Base-by-base conservation (phyloP, 495 filamentous ascomycete species). In the Letharia columbiana region DNA sequence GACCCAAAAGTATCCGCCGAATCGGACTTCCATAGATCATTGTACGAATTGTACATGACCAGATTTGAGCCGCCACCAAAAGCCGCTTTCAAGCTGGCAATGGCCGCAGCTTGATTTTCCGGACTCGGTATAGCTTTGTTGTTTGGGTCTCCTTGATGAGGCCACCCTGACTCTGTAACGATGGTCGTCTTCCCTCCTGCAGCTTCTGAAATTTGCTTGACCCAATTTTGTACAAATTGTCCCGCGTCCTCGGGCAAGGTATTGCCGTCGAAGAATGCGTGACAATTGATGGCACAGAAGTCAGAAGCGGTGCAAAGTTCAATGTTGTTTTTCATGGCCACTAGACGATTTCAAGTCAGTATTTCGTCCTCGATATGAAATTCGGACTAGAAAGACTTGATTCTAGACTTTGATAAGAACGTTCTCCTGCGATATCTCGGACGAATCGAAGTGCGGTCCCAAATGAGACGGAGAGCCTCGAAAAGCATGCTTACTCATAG, bases 151-250 rank as follows among this genome's bases (percentile, higher is more conserved):
- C 92, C 91, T 57, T 80, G 70, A 67, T 76, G 78, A 28, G 92
- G 92, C 91, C 91, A 96, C n/a, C 92, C 92, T 3, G 86, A 85
- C 76, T 96, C 92, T 6, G 86, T 90, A 58, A 89, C 84, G 33
- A 88, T 70, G 15, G 81, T 79, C 6, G 75, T 76, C 71, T 89
- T 90, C 18, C 80, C 81, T 33, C 78, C 76, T n/a, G 79, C 78
- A 0, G 77, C 71, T 20, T 69, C 65, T 4, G 76, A 76, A 49
- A 96, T 81, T 39, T 78, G 77, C 28, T 76, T 73, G 28, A 80
- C 79, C 68, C 84, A 80, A 39, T 75, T 72, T 8, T 74, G 67
- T 7, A 89, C 81, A 70, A 89, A 96, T 5, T 75, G 64, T 17
- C 91, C 92, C 10, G 91, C 83, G 39, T 78, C 73, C 1, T 75